Conservation (phyloP, 208 protist genomes). For the Leishmania gerbilli region DNA sequence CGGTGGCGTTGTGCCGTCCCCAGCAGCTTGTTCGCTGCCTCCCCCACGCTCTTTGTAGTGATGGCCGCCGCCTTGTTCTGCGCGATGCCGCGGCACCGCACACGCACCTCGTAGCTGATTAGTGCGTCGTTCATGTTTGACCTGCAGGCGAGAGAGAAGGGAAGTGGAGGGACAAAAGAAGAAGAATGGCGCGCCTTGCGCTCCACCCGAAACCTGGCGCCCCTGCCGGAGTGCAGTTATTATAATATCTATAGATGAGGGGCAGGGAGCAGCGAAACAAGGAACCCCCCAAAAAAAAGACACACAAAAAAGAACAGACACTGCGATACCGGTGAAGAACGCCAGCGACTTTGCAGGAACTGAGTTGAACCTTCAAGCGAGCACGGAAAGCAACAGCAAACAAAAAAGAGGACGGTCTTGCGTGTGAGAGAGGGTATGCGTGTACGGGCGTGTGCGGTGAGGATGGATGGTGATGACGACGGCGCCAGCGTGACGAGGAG, state of each 20-base stretch:
- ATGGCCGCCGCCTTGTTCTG: conserved; percentile 8
- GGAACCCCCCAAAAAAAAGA: background rate
- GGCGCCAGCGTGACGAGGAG: too few species aligned
- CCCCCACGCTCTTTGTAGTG: conserved; percentile 21
- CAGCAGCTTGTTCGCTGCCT: conserved; percentile 18
- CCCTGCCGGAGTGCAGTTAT: background rate
- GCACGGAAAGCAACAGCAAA: background rate
- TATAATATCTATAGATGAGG: background rate
- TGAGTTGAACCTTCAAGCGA: background rate
- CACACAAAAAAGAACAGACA: background rate
- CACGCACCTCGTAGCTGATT: conserved; percentile 17
- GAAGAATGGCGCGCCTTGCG: background rate
- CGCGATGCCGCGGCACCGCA: conserved; percentile 18
- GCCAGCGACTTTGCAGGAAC: background rate
- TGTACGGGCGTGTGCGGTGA: background rate
- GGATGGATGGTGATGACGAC: too few species aligned
- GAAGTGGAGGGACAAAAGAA: background rate
- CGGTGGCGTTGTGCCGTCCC: conserved; percentile 25
- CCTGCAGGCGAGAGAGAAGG: background rate
- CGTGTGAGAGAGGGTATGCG: background rate
- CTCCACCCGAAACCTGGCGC: background rate
- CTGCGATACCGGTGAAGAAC: background rate
- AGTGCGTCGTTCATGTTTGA: conserved; percentile 17
- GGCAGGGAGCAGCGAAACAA: background rate
- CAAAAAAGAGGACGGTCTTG: background rate